phyloP scores from a whole-genome alignment of 169 alveolate genomes.

The Cryptosporidium viatorum region DNA sequence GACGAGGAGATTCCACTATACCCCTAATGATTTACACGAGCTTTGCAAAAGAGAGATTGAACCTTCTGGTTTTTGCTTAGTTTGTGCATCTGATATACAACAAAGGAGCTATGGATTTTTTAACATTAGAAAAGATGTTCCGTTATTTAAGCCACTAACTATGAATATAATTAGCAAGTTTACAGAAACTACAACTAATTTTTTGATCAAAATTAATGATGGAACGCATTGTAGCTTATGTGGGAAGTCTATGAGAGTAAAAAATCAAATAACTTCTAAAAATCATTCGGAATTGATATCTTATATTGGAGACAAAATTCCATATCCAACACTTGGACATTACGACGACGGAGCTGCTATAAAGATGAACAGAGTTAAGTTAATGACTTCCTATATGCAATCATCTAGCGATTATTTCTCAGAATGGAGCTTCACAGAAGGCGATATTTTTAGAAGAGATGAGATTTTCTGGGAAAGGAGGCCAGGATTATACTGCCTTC shows the following conservation, averaged over 20 bases:
- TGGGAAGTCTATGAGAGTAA: conserved; percentile 50
- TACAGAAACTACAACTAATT: conserved; percentile 37
- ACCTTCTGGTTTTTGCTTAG: conserved; percentile 63
- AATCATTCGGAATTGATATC: not conserved
- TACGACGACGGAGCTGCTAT: conserved; percentile 56
- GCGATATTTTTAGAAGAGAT: conserved; percentile 64
- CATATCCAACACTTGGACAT: conserved; percentile 60
- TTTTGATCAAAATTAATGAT: conserved; percentile 22
- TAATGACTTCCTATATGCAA: conserved; percentile 56
- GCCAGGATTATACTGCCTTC: conserved; percentile 68
- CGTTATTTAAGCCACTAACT: not conserved
- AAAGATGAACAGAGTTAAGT: conserved; percentile 52
- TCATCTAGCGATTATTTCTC: conserved; percentile 47
- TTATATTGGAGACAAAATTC: conserved; percentile 59
- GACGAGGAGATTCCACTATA: conserved; percentile 48
- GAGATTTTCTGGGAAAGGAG: conserved; percentile 65
- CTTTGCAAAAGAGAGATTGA: conserved; percentile 40
- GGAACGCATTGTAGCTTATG: conserved; percentile 68
- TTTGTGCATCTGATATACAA: conserved; percentile 49
- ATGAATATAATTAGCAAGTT: conserved; percentile 22
- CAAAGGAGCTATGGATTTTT: conserved; percentile 31
- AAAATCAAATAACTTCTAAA: not conserved
- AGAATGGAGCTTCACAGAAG: conserved; percentile 61
- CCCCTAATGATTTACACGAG: conserved; percentile 21
- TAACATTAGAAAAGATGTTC: not conserved